A percentile compares a stretch with the other conserved stretches of the same genome.
phyloP scores from a whole-genome alignment of 2,329 filamentous ascomycete species.

The Clonostachys rosea region DNA sequence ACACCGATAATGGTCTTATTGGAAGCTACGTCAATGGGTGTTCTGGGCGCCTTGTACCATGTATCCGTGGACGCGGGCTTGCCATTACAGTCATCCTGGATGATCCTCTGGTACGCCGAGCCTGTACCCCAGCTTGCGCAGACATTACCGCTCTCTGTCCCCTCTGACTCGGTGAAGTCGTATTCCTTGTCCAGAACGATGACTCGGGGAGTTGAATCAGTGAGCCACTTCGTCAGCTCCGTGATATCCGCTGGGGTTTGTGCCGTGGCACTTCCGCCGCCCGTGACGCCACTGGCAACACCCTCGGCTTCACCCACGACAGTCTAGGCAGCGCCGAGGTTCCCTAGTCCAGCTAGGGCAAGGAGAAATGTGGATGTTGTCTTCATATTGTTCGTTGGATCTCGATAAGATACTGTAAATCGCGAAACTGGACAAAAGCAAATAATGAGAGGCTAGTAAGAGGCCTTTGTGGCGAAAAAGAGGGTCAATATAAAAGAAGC shows the following conservation, averaged over 20 bases:
- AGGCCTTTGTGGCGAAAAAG: no score
- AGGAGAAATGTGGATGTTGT: no score
- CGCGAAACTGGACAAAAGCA: no score
- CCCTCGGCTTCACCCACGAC: constrained; percentile 23
- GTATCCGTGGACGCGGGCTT: constrained; percentile 7
- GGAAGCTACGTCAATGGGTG: constrained; percentile 41
- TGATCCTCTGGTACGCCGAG: constrained; percentile 46
- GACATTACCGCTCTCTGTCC: constrained; percentile 37
- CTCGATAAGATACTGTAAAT: no score
- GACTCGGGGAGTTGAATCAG: constrained; percentile 44
- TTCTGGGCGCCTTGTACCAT: constrained; percentile 22
- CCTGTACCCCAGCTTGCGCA: constrained; percentile 55
- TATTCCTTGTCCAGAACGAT: constrained; percentile 54
- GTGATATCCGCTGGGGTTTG: constrained; percentile 47
- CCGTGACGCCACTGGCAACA: constrained; percentile 48
- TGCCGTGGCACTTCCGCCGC: constrained; percentile 49
- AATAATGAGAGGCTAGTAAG: no score
- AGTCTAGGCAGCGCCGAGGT: background rate
- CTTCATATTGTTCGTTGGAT: no score
- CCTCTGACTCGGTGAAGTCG: constrained; percentile 52
- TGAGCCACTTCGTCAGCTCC: constrained; percentile 55
- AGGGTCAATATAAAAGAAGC: no score
- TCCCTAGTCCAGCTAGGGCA: no score
- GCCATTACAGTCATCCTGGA: constrained; percentile 3
- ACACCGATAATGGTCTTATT: constrained; percentile 52